Base-by-base conservation (phyloP, 1,139 yeast genomes). In the Debaryomyces sp. region DNA sequence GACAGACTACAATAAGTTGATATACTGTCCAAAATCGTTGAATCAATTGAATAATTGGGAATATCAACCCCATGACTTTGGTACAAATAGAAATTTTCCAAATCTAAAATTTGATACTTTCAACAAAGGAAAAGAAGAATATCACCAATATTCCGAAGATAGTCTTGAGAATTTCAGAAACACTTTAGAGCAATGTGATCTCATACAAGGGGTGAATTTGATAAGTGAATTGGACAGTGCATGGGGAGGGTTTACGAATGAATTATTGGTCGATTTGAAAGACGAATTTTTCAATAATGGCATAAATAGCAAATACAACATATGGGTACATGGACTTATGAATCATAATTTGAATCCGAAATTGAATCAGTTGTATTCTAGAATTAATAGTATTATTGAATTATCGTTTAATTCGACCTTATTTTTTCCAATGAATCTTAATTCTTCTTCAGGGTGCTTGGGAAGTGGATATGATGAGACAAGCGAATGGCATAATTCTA, bases 171-270 rank as follows among this genome's bases (percentile, higher is more conserved):
- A 72, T 8, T 80, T 92, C 50, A 73, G 97, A 46, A 72, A 73
- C 4, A 68, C 79, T 42, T 62, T 94, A n/a, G 99, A 94, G 60
- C 81, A 82, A 52, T 84, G 95, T 60, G 98, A 94, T 62, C 67
- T 72, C 23, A 63, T 91, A 27, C 82, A 80, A 48, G 97, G 97
- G 1, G 54, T 92, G 10, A 87, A 86, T 54, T 49, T 89, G 0
- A 61, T 85, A 2, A 78, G 87, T 0, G 96, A 90, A 45, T 56
- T 85, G 5, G 94, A 88, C 61, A 76, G 82, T 34, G 87, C 87
- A 0, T 94, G 98, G 98, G 86, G 92, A 39, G 97, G 96, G 0
- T 85, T 88, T 56, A 68, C 89, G 1, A 64, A 72, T 33, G 76
- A 76, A 41, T 57, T 85, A 54, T 53, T 91, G 29, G 62, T 71